Evolutionary conservation across 805 yeast genomes (phyloP).

Genomic region (Schizosaccharomyces pombe): ASM294v3 CU329670.1:1213001-1213500

Average conservation of each 20-base stretch:
- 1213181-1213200: constrained; percentile 87
- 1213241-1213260: constrained; percentile 93
- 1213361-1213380: constrained; percentile 86
- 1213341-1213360: constrained; percentile 96
- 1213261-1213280: constrained; percentile 97
- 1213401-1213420: constrained; percentile 95
- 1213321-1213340: constrained; percentile 98
- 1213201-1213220: constrained; percentile 85
- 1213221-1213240: constrained; percentile 84
- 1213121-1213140: constrained; percentile 99
- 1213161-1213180: constrained; percentile 66
- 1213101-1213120: constrained; percentile 92
- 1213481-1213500: constrained; percentile 3
- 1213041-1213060: constrained; percentile 87
- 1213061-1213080: constrained; percentile 71
- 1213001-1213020: constrained; percentile 96
- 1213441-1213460: constrained; percentile 97
- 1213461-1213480: constrained; percentile 45
- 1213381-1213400: constrained; percentile 77
- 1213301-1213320: constrained; percentile 98
- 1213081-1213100: constrained; percentile 88
- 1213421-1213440: constrained; percentile 95
- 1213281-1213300: constrained; percentile 94
- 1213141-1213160: constrained; percentile 93
- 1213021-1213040: constrained; percentile 88